Base-by-base conservation (phyloP, 768 basidiomycete species). In the Solioccasus polychromus region DNA sequence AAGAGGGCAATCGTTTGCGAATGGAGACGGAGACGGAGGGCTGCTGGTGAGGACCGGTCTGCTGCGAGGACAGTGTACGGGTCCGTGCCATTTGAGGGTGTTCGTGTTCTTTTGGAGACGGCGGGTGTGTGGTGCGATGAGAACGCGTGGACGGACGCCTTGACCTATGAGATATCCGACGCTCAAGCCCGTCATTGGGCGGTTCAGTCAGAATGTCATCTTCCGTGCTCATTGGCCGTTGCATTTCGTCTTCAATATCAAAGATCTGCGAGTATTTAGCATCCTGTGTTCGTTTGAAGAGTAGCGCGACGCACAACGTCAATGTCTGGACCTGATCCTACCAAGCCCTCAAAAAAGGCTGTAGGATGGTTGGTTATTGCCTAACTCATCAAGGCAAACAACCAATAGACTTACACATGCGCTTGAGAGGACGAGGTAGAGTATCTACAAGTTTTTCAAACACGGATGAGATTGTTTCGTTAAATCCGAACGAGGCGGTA, bases 271-370 rank as follows among this genome's bases (percentile, higher is more conserved):
- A 19, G 15, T 42, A 8, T 17, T 5, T 57, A 58, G 42, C 15
- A 15, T 31, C 18, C 18, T 19, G 14, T 0, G 11, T n/a, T 12
- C 2, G 10, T 14, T 15, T 17, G 10, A 18, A 45, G 34, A 26
- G 20, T 28, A 31, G 44, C 12, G 22, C 15, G 26, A 43, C 80
- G 17, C 59, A 90, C 88, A 7, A 80, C 77, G 53, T 85, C 83
- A 45, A 93, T 92, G 55, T 89, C 85, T 4, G 76, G 71, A 47
- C 74, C 81, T 2, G 79, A 73, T 3, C 90, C 88, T n/a, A 74
- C 80, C 12, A 92, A 63, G 9, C 85, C 84, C 53, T 93, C 91
- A 47, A 93, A 83, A 36, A 92, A 71, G 18, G 82, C 90, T 93
- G 54, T n/a, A 42, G 23, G 44, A 31, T 5, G 11, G 32, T 30